These are phyloP conservation scores for Haplographium delicatum DNA, from an alignment of 495 filamentous ascomycete species.

Conservation along the genomic window DNA sequence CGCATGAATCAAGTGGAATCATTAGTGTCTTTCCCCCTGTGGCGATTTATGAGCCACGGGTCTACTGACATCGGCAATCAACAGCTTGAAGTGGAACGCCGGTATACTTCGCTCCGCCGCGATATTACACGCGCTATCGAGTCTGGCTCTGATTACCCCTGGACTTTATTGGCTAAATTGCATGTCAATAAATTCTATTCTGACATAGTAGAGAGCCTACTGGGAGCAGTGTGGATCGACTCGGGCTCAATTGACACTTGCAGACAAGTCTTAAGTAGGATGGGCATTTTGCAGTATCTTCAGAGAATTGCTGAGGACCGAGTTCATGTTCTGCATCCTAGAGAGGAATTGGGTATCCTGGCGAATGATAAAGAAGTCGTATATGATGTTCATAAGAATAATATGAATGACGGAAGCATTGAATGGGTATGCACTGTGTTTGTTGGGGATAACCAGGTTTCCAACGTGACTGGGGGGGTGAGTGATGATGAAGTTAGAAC, in stretches of 20 bases:
- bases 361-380: constrained; percentile 44
- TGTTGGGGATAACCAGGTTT: constrained; percentile 42
- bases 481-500: constrained; percentile 50
- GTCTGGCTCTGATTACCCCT: constrained; percentile 56
- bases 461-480: constrained; percentile 37
- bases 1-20: constrained; percentile 11
- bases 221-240: constrained; percentile 84
- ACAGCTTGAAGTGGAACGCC: constrained; percentile 36
- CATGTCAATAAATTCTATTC: constrained; percentile 75
- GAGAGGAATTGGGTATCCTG: constrained; percentile 57
- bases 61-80: constrained; percentile 36
- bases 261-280: constrained; percentile 48
- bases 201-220: constrained; percentile 72
- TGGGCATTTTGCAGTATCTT: constrained; percentile 60
- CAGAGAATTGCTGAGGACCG: constrained; percentile 51
- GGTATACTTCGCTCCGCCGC: constrained; percentile 45
- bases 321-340: constrained; percentile 64
- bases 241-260: constrained; percentile 51
- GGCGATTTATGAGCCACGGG: constrained; percentile 62
- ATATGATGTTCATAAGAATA: constrained; percentile 31
- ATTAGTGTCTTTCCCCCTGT: constrained; percentile 39
- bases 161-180: constrained; percentile 60
- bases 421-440: constrained; percentile 43
- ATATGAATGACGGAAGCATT: constrained; percentile 4
- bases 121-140: constrained; percentile 45